Conservation (phyloP, 352 stramenopile genomes). For the Phytopythium cucurbitacearum region DNA sequence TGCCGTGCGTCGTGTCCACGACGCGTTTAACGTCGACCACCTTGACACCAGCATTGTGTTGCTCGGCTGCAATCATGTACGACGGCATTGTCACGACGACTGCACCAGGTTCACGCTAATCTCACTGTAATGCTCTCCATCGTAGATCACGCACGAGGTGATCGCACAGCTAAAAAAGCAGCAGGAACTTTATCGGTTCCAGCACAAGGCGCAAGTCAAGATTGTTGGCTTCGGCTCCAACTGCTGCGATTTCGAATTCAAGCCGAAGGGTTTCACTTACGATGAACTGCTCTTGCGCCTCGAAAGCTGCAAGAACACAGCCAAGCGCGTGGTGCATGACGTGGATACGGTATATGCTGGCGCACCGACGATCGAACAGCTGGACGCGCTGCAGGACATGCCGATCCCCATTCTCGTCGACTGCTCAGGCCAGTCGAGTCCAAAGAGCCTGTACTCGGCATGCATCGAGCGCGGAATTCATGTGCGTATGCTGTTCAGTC, state of each 20-base stretch:
- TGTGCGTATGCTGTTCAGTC: not conserved
- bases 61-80: conserved; percentile 62
- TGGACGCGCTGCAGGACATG: conserved; percentile 62
- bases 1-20: conserved; percentile 68
- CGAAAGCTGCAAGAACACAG: conserved; percentile 32
- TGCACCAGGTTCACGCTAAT: no score
- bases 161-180: conserved; percentile 60
- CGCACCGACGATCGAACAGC: conserved; percentile 38
- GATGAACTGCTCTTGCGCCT: conserved; percentile 36
- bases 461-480: conserved; percentile 72
- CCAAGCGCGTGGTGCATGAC: not conserved
- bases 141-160: conserved; percentile 54
- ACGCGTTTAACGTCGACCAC: conserved; percentile 79
- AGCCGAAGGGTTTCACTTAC: conserved; percentile 48
- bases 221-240: conserved; percentile 71
- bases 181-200: conserved; percentile 50
- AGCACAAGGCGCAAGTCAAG: conserved; percentile 64
- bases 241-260: conserved; percentile 53
- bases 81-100: not conserved
- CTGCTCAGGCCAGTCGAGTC: conserved; percentile 55
- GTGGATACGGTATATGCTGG: conserved; percentile 36
- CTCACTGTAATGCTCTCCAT: not conserved
- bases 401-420: conserved; percentile 69
- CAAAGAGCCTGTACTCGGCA: conserved; percentile 45
- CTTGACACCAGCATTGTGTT: conserved; percentile 69